Base-by-base conservation (phyloP, 495 filamentous ascomycete genomes). In the Cetradonia linearis region DNA sequence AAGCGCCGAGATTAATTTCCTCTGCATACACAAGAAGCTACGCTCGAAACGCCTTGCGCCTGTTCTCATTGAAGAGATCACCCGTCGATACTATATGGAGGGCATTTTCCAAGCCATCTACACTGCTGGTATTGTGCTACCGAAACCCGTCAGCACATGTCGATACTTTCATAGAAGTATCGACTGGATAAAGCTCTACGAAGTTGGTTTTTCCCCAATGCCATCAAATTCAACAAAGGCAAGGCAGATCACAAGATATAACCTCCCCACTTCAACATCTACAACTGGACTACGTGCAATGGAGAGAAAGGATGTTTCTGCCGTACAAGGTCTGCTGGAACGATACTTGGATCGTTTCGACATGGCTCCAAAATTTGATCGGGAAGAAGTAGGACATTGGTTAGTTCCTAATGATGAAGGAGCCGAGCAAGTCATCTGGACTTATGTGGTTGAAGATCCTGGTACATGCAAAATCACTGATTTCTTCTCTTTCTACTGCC, bases 11-110 rank as follows among this genome's bases (percentile, higher is more conserved):
- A 91, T 97, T 74, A 97, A 98, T 74, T 97, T 95, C 77, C 86
- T 98, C 56, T 94, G 89, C 70, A 83, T 97, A 63, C 94, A 97
- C 78, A 97, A 96, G 78, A 97, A 96, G 73, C 83, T 98, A 10
- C 87, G 94, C 46, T 83, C 86, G 16, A 96, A 98, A 73, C 84
- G 94, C 13, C 80, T 98, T 42, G 81, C 93, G 0, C 93, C 93
- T 0, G 86, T 95, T 5, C 81, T 98, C 44, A 98, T 98, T 74
- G 94, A 96, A 69, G 93, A 97, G 70, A 90, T 98, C 69, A 96
- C 93, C 11, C 85, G 93, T 23, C 81, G 88, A 53, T 91, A 88
- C 75, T 92, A 97, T 70, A 68, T 86, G 28, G 77, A 83, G 44
- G 86, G 83, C 4, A 86, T 95, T 62, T 97, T 83, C 77, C 92